Evolutionary conservation across 1,139 yeast genomes (phyloP).

Genomic region (Geotrichum candidum): DNA sequence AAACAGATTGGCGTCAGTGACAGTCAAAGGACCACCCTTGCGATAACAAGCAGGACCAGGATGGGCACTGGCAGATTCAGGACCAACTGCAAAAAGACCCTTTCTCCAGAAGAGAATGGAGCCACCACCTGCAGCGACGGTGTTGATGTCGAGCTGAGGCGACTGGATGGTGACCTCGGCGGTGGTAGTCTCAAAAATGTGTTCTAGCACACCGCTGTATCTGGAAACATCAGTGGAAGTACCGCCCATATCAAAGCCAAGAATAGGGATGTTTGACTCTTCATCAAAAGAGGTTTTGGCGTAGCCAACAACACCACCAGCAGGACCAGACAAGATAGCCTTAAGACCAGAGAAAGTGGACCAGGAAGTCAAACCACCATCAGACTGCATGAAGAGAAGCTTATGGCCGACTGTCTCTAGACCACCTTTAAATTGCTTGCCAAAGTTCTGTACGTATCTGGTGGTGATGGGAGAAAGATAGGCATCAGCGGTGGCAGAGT

Average conservation of each 20-base stretch:
- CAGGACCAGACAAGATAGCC: slow-evolving; percentile 53
- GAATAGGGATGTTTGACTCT: slow-evolving; percentile 36
- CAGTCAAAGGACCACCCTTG: slow-evolving; percentile 52
- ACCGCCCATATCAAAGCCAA: slow-evolving; percentile 60
- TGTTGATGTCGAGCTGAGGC: slow-evolving; percentile 52
- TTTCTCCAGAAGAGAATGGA: slow-evolving; percentile 46
- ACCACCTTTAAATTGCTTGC: slow-evolving; percentile 53
- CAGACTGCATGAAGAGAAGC: slow-evolving; percentile 54
- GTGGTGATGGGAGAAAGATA: slow-evolving; percentile 69
- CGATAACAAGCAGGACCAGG: slow-evolving; percentile 57
- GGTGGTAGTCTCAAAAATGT: slow-evolving; percentile 49
- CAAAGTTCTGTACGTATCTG: slow-evolving; percentile 54
- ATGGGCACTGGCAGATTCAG: slow-evolving; percentile 52
- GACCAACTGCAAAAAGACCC: slow-evolving; percentile 50
- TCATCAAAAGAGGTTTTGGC: slow-evolving; percentile 43
- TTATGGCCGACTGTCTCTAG: slow-evolving; percentile 40
- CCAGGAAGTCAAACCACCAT: slow-evolving; percentile 50
- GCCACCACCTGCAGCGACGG: slow-evolving; percentile 60
- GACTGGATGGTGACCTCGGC: slow-evolving; percentile 53
- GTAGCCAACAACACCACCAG: slow-evolving; percentile 56
- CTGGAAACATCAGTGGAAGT: slow-evolving; percentile 55
- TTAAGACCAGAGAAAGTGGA: slow-evolving; percentile 46
- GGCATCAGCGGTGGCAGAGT: slow-evolving; percentile 71
- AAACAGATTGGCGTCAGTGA: slow-evolving; percentile 50
- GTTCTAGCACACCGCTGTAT: slow-evolving; percentile 45